phyloP scores from a whole-genome alignment of 2,329 filamentous ascomycete species.

The Atkinsonella texensis region DNA sequence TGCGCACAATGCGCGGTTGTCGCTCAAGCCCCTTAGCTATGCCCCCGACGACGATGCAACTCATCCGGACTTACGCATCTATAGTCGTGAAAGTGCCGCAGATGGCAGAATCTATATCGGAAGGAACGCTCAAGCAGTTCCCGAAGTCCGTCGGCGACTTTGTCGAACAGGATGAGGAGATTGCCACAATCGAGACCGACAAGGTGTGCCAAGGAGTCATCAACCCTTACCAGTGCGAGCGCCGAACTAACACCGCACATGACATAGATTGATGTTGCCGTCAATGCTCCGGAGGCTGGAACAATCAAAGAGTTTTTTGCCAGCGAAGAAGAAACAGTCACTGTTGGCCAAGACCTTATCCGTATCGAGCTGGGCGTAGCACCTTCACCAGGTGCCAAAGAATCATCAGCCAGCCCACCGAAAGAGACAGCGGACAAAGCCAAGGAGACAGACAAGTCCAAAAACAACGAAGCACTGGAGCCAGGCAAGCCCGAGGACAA shows the following conservation, averaged over 20 bases:
- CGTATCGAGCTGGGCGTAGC: conserved; percentile 71
- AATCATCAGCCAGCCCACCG: conserved; percentile 18
- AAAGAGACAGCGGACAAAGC: conserved; percentile 17
- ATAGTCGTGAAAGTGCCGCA: conserved; percentile 84
- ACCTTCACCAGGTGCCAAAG: conserved; percentile 22
- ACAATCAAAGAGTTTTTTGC: conserved; percentile 86
- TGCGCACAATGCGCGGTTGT: conserved; percentile 23
- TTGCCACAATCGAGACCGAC: conserved; percentile 97
- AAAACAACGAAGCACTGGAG: background rate
- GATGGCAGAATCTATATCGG: conserved; percentile 98
- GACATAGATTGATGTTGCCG: conserved; percentile 79
- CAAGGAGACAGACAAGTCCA: background rate
- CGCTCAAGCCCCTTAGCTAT: conserved; percentile 19
- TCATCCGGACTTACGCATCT: conserved; percentile 59
- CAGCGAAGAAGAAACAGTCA: conserved; percentile 89
- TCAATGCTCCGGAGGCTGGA: conserved; percentile 86
- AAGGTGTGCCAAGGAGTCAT: conserved; percentile 49
- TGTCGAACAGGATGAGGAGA: conserved; percentile 92
- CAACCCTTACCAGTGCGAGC: background rate
- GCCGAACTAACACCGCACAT: background rate
- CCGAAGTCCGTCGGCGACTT: conserved; percentile 85
- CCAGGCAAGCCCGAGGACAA: conserved; percentile 10
- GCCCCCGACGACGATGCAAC: conserved; percentile 41
- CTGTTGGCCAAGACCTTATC: conserved; percentile 82
- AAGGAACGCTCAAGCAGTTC: conserved; percentile 94